Evolutionary conservation across 1,139 yeast genomes (phyloP).

Genomic region (Zygoascus sp.): DNA sequence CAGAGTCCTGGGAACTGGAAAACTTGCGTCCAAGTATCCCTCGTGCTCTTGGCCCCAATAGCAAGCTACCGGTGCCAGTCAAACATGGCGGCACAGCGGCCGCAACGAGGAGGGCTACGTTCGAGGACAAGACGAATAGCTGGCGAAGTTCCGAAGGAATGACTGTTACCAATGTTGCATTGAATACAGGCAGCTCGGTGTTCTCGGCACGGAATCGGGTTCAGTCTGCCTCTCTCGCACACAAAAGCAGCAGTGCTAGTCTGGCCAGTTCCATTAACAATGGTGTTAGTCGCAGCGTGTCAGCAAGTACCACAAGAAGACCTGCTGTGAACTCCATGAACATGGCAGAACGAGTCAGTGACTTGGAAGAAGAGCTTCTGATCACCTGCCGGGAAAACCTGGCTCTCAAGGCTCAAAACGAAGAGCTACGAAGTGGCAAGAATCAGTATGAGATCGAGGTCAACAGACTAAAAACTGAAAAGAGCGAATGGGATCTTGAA

Average conservation of each 20-base stretch:
- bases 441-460: constrained; percentile 16
- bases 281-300: not conserved
- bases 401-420: not conserved
- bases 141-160: constrained; percentile 11
- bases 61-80: constrained; percentile 7
- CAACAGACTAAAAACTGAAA: constrained; percentile 19
- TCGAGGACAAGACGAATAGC: constrained; percentile 6
- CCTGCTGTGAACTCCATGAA: constrained; percentile 4
- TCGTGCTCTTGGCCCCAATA: not conserved
- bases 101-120: not conserved
- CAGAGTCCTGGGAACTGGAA: constrained; percentile 10
- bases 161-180: not conserved
- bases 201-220: not conserved
- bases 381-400: not conserved
- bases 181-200: not conserved
- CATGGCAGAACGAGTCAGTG: not conserved
- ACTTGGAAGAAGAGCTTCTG: not conserved
- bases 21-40: constrained; percentile 6
- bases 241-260: not conserved
- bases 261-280: not conserved
- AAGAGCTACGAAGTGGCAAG: not conserved
- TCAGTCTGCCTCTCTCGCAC: not conserved
- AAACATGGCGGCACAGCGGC: constrained; percentile 1
- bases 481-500: constrained; percentile 36
- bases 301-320: not conserved